Base-by-base conservation (phyloP, 2,329 filamentous ascomycete genomes). In the Fusarium guadeloupense region DNA sequence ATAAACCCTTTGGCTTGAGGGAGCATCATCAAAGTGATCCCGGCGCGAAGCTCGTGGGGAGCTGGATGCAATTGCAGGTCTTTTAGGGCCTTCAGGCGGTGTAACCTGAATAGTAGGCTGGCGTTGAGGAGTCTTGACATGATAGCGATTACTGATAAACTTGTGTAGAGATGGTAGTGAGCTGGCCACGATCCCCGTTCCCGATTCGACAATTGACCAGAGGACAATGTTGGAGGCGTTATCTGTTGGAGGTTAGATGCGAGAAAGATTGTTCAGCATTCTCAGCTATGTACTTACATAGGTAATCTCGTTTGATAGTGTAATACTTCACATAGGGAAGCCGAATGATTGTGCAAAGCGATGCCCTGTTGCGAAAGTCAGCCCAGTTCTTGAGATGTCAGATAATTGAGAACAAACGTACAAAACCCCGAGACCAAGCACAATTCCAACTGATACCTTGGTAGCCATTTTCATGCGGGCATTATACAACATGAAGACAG, bases 151-250 rank as follows among this genome's bases (percentile, higher is more conserved):
- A 26, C 48, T 57, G 20, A 66, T 26, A 0, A 66, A 48, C 3
- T 48, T 54, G 7, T 51, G 42, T 0, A 66, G 34, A 3, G 63
- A 43, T 1, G 63, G 63, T 4, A 66, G 17, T 12, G 54, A 66
- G 0, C 59, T 44, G 2, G 62, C 63, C 2, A 51, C 37, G 0
- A 66, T 66, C 19, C 63, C 63, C 2, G 58, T 63, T 9, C 63
- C 63, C 1, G 59, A 66, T 30, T 66, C 63, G 1, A 66, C 9
- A 2, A 51, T 47, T 2, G 62, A 64, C 63, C 63, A 66, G 1
- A 66, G 14, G 3, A 52, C 34, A 2, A 58, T 61, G 5, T 60
- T 41, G 2, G 41, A 34, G 3, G 60, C 47, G 5, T 66, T 25
- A 2, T 66, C 63, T 66, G 14, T 1, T 2, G 2, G 6, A 10